Percentiles rank a stretch among this genome's conserved stretches.
These are phyloP conservation scores for Ophiostoma piceae DNA, from an alignment of 2,329 filamentous ascomycete species.

Conservation along the genomic window DNA sequence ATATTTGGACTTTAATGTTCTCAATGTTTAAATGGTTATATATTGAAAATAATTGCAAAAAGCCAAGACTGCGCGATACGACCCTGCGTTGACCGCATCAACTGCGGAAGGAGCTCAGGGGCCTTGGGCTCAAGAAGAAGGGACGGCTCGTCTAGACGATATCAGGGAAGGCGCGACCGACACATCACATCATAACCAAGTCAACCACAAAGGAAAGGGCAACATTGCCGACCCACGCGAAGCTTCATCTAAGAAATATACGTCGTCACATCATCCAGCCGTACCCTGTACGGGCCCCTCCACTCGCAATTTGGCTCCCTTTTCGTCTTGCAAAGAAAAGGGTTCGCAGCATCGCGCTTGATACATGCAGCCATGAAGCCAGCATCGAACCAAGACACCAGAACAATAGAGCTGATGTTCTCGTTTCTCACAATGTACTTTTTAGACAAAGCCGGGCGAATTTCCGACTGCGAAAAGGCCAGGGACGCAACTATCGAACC, in stretches of 20 bases:
- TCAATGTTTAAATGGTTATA: neutral
- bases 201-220: neutral
- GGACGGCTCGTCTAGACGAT: slow-evolving; percentile 9
- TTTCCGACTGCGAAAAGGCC: neutral
- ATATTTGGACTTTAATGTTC: neutral
- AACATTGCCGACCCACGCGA: neutral
- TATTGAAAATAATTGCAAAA: neutral
- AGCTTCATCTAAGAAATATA: neutral
- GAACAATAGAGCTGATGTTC: neutral
- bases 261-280: neutral
- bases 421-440: neutral
- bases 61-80: slow-evolving; percentile 1
- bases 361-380: neutral
- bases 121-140: slow-evolving; percentile 5
- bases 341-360: neutral
- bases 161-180: neutral
- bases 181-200: neutral
- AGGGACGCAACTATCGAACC: neutral
- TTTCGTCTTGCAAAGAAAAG: neutral
- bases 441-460: neutral
- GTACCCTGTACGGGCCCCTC: neutral
- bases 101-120: neutral
- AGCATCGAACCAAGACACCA: neutral
- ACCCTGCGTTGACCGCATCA: slow-evolving; percentile 6
- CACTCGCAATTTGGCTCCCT: neutral